phyloP scores from a whole-genome alignment of 2,329 filamentous ascomycete genomes.

The Claviceps quebecensis region DNA sequence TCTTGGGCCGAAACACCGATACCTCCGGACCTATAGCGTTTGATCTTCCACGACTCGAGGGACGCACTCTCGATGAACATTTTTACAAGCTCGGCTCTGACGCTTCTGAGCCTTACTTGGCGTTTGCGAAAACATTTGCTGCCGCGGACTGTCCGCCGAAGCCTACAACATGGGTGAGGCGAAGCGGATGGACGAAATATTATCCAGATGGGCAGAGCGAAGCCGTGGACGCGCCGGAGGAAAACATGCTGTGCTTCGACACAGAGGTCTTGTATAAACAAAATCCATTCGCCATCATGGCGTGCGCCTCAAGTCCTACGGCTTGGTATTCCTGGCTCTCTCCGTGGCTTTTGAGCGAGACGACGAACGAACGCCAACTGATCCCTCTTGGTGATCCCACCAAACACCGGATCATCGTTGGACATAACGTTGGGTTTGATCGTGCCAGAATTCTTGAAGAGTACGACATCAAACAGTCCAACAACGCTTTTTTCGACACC shows the following conservation, averaged over 20 bases:
- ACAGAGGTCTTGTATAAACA: conserved; percentile 96
- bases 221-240: conserved; percentile 60
- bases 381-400: conserved; percentile 72
- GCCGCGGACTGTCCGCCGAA: conserved; percentile 42
- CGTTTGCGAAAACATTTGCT: conserved; percentile 61
- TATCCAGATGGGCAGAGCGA: conserved; percentile 57
- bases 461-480: conserved; percentile 69
- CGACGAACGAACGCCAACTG: conserved; percentile 61
- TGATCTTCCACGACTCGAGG: conserved; percentile 67
- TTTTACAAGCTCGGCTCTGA: conserved; percentile 81
- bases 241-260: conserved; percentile 78
- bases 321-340: conserved; percentile 98
- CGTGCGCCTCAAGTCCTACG: conserved; percentile 76
- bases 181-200: conserved; percentile 94
- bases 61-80: conserved; percentile 77
- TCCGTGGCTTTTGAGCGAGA: conserved; percentile 82
- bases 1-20: conserved; percentile 83
- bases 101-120: conserved; percentile 71
- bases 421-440: conserved; percentile 94
- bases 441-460: conserved; percentile 79
- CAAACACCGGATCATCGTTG: conserved; percentile 65
- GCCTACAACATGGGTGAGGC: conserved; percentile 57
- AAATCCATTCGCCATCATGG: conserved; percentile 88
- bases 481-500: conserved; percentile 83
- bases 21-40: conserved; percentile 64